Base-by-base conservation (phyloP, 2,329 filamentous ascomycete genomes). In the Mycosphaerelloides madeirae region DNA sequence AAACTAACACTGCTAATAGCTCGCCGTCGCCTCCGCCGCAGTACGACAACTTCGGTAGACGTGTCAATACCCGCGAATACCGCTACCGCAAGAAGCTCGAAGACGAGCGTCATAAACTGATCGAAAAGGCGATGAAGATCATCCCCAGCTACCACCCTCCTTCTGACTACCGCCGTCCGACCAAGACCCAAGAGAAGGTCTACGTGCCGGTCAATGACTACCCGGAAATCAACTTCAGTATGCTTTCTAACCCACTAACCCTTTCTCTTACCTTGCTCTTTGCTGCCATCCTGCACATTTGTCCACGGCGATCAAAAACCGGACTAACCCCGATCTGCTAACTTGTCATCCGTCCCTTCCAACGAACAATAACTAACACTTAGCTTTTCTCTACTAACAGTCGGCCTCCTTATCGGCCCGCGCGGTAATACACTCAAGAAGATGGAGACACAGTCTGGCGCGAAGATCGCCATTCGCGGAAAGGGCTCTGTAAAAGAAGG, bases 161-260 rank as follows among this genome's bases (percentile, higher is more conserved):
- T 48, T 87, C 91, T 78, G 93, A 98, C 70, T 98, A 98, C 71
- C 88, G 93, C 69, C 87, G 93, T 63, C 93, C 93, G 52, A 97
- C 91, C 69, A 98, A 98, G 85, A 98, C 93, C 67, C 93, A 98
- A 74, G 93, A 98, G 79, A 98, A 98, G 79, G 94, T 98, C 85
- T 98, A 98, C 70, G 93, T 98, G 70, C 93, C 93, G 69, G 93
- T 98, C 76, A 98, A 98, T 81, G 93, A 98, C 73, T 98, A 98
- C 71, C 93, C 93, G 79, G 93, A 98, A 73, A 97, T 98, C 84
- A 98, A 98, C 85, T 98, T 98, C 88, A 98, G 93, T 98, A 96
- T 91, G 91, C 91, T 93, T 90, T 84, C 90, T 95, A 95, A 95
- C 88, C 89, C 88, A 89, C 67, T 68, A 66, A 68, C 63, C 56